Evolutionary conservation across 768 basidiomycete genomes (phyloP).

Genomic region (Gymnopilus junonius): DNA sequence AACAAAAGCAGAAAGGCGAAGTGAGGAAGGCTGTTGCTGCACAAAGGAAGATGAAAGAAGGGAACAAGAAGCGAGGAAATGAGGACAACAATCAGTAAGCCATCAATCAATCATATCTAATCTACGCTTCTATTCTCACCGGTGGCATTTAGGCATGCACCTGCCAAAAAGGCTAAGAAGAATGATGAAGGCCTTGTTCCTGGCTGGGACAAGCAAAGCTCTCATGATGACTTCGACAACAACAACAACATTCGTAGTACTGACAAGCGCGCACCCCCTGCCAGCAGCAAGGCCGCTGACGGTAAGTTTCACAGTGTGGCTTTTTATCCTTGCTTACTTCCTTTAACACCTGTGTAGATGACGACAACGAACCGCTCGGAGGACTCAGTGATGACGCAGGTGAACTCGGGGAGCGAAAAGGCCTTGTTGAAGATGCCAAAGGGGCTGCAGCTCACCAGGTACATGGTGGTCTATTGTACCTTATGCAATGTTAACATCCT

Average conservation of each 20-base stretch:
- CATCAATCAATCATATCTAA: too few relatives aligned
- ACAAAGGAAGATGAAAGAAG: too few relatives aligned
- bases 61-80: too few relatives aligned
- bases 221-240: not conserved
- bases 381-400: not conserved
- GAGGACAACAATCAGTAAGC: too few relatives aligned
- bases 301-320: too few relatives aligned
- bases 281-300: too few relatives aligned
- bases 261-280: too few relatives aligned
- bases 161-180: not conserved
- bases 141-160: not conserved
- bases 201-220: not conserved
- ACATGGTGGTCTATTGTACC: not conserved
- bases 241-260: not conserved
- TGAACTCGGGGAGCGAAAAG: not conserved
- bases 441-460: not conserved
- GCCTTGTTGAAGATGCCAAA: not conserved
- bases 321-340: too few relatives aligned
- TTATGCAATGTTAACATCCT: slow-evolving; percentile 35
- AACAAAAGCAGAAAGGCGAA: not conserved
- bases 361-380: too few relatives aligned
- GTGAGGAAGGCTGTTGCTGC: not conserved
- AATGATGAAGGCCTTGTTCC: not conserved
- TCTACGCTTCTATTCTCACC: too few relatives aligned
- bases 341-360: too few relatives aligned